These are phyloP conservation scores for Moniliophthora roreri DNA, from an alignment of 1,284 basidiomycete genomes.

Conservation along the genomic window DNA sequence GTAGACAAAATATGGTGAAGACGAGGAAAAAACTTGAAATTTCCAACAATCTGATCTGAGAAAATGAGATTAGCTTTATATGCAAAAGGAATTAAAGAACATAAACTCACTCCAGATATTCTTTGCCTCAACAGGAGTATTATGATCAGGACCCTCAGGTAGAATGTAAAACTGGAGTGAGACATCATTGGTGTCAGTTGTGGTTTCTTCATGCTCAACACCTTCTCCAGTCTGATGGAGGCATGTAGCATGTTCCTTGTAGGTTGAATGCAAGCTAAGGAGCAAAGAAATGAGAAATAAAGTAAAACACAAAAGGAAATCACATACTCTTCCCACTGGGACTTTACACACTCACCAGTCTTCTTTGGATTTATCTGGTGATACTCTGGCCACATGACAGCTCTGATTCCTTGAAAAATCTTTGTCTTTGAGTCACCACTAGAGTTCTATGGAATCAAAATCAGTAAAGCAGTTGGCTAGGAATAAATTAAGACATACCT, in stretches of 20 bases:
- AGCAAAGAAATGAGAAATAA: neutral
- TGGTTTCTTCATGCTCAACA: neutral
- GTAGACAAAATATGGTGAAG: neutral
- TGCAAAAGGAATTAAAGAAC: too few relatives aligned
- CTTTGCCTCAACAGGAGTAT: neutral
- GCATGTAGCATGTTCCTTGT: neutral
- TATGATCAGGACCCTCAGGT: neutral
- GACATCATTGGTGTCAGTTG: neutral
- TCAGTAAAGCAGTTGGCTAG: too few relatives aligned
- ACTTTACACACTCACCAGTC: neutral
- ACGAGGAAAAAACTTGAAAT: neutral
- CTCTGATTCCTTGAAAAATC: neutral
- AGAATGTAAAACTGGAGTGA: neutral
- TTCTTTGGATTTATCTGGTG: neutral
- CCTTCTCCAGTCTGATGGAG: neutral
- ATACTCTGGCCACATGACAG: neutral
- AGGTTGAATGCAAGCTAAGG: neutral
- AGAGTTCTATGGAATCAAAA: too few relatives aligned
- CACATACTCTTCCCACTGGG: neutral
- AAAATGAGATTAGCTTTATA: too few relatives aligned
- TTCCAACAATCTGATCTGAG: neutral
- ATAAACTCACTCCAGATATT: neutral
- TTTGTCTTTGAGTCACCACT: neutral
- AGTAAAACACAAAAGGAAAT: neutral
- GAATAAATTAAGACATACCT: too few relatives aligned